Conservation (phyloP, 2,329 filamentous ascomycete genomes). For the Calonectria pseudoreteaudii region DNA sequence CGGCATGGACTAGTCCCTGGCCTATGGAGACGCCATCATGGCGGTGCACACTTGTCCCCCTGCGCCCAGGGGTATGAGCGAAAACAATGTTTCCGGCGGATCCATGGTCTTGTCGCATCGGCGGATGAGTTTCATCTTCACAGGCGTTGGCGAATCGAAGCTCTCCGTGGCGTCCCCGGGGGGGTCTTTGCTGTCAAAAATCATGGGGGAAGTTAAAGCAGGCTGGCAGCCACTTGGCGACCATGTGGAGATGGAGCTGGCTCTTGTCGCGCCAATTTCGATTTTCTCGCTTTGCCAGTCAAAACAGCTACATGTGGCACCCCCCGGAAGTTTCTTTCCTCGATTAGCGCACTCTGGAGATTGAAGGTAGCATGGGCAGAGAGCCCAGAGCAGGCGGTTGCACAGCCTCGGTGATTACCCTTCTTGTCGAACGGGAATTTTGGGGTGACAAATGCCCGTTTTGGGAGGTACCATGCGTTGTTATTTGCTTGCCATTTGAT, state of each 20-base stretch:
- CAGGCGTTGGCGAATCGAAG: conserved; percentile 25
- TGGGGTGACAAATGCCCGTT: background rate
- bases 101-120: conserved; percentile 2
- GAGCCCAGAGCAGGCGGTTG: background rate
- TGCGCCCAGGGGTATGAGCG: background rate
- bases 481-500: conserved; percentile 15
- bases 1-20: background rate
- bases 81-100: conserved; percentile 10
- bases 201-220: conserved; percentile 17
- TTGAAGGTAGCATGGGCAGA: conserved; percentile 10
- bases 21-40: conserved; percentile 5
- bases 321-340: background rate
- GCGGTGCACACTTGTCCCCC: conserved; percentile 7
- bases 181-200: conserved; percentile 19
- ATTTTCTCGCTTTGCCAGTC: conserved; percentile 2
- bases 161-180: background rate
- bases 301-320: background rate
- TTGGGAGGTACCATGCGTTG: conserved; percentile 5
- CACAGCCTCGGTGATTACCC: conserved; percentile 26
- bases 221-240: background rate
- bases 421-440: conserved; percentile 8
- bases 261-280: conserved; percentile 13
- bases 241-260: background rate
- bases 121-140: conserved; percentile 20
- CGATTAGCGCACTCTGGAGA: conserved; percentile 11